A percentile compares a stretch with the other conserved stretches of the same genome.
phyloP scores from a whole-genome alignment of 2,329 filamentous ascomycete species.

The Tolypocladium amazonense region DNA sequence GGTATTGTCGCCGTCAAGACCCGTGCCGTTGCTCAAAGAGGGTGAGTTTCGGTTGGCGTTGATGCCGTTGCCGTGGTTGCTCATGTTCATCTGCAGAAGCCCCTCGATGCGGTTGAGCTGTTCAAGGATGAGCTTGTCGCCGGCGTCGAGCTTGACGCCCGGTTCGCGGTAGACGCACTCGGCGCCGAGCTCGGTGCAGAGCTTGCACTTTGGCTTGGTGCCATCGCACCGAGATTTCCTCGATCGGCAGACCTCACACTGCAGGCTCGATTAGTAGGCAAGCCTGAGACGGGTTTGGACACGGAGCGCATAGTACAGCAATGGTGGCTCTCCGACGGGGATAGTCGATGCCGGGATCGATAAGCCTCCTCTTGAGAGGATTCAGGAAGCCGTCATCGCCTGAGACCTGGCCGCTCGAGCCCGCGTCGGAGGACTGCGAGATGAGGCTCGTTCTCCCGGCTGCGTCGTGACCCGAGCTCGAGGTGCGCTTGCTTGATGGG shows the following conservation, averaged over 20 bases:
- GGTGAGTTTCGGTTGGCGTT: constrained; percentile 52
- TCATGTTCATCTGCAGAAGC: constrained; percentile 61
- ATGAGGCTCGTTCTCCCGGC: constrained; percentile 44
- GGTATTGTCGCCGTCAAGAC: constrained; percentile 45
- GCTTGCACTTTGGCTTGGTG: constrained; percentile 71
- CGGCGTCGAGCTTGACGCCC: constrained; percentile 77
- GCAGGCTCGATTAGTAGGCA: background rate
- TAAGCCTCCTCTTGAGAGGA: constrained; percentile 51
- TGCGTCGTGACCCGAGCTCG: constrained; percentile 39
- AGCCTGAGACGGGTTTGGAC: too few relatives aligned
- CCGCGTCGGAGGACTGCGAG: constrained; percentile 42
- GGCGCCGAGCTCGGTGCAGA: constrained; percentile 71
- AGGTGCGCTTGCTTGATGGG: constrained; percentile 26
- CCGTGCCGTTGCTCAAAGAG: constrained; percentile 53
- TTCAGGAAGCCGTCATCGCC: constrained; percentile 44
- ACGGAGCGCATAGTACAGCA: constrained; percentile 32
- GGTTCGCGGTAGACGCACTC: constrained; percentile 80
- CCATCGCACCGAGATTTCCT: constrained; percentile 73
- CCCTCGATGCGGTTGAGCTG: constrained; percentile 68
- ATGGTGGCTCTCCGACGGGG: constrained; percentile 55
- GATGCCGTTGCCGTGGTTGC: constrained; percentile 37
- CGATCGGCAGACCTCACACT: constrained; percentile 76
- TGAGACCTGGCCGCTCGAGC: constrained; percentile 32
- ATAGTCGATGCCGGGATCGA: constrained; percentile 51
- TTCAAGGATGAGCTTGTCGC: constrained; percentile 77